Evolutionary conservation across 139 green algal species (phyloP), one percentile per base, ranked within the genome.

Genomic region (Coelastrella sp.): DNA sequence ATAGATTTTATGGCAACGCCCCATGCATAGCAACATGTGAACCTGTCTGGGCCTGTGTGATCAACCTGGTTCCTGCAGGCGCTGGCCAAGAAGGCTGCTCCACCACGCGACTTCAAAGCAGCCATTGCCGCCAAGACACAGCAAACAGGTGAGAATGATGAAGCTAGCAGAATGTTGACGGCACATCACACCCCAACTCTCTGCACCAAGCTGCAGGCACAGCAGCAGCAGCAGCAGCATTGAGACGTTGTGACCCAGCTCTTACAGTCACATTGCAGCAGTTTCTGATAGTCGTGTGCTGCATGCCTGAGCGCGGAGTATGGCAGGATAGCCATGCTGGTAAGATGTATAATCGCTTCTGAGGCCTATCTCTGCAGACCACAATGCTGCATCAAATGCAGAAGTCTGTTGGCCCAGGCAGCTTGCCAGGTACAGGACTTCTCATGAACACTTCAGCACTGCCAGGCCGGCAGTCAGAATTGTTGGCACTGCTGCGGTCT

Each of bases 101-200:
- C 96, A 0, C 20, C 97, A 1, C 91, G 96, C 0, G 97, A 99
- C 92, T 99, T 99, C 93, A 97, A 98, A 76, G 97, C 90, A n/a
- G 96, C 96, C 6, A 88, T 97, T 25, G 60, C 91, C 15, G 79
- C 87, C 8, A 94, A 93, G 66, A 78, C 90, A 20, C 73, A 89
- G 60, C 83, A 92, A 58, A 95, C 92, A 91, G 94, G 94, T 95
- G 79, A 0, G 60, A 15, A 15, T 35, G 70, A 9, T 70, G 24
- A 56, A 85, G 6, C 57, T 12, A 85, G 79, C 35, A 19, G 35
- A 49, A 5, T 49, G 35, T 49, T 49, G 35, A 49, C 35, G 22
- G 60, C 56, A 73, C 63, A 70, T 70, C 22, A 25, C 79, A 85
- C 9, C 24, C 12, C 79, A 61, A 27, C 27, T 10, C 9, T 24